A percentile compares a stretch with the other conserved stretches of the same genome.
These are phyloP conservation scores for Colletotrichum sidae DNA, from an alignment of 2,329 filamentous ascomycete genomes.

Conservation along the genomic window DNA sequence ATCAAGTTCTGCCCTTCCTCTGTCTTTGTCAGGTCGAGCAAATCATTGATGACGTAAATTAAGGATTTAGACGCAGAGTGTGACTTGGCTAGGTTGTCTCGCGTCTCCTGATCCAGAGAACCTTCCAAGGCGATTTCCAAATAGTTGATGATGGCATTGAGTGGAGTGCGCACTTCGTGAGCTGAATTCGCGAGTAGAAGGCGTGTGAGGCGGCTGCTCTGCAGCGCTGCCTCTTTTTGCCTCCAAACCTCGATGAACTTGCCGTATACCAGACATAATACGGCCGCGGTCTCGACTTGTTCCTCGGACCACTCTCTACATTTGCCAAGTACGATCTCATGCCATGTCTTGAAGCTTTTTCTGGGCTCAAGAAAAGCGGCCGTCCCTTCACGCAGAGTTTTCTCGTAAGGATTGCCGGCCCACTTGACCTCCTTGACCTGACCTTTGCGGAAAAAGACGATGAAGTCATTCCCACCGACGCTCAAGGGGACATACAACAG, in stretches of 20 bases:
- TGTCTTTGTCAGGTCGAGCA: slow-evolving; percentile 88
- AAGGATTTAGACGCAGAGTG: slow-evolving; percentile 93
- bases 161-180: slow-evolving; percentile 88
- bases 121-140: slow-evolving; percentile 91
- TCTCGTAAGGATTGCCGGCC: slow-evolving; percentile 90
- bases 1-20: slow-evolving; percentile 84
- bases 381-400: slow-evolving; percentile 78
- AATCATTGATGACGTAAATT: slow-evolving; percentile 93
- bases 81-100: slow-evolving; percentile 85
- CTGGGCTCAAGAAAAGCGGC: slow-evolving; percentile 80
- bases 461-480: slow-evolving; percentile 82
- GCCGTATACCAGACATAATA: slow-evolving; percentile 88
- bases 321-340: slow-evolving; percentile 83
- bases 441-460: slow-evolving; percentile 87
- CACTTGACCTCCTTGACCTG: slow-evolving; percentile 83
- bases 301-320: slow-evolving; percentile 91
- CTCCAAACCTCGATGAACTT: slow-evolving; percentile 94
- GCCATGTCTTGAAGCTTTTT: slow-evolving; percentile 84
- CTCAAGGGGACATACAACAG: slow-evolving; percentile 86
- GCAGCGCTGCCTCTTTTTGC: slow-evolving; percentile 86
- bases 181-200: slow-evolving; percentile 88
- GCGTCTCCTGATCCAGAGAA: slow-evolving; percentile 80
- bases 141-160: slow-evolving; percentile 96
- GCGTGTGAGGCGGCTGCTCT: slow-evolving; percentile 83
- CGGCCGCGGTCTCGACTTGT: slow-evolving; percentile 88